phyloP scores from a whole-genome alignment of 2,329 filamentous ascomycete genomes.

The Tolypocladium ovalisporum region DNA sequence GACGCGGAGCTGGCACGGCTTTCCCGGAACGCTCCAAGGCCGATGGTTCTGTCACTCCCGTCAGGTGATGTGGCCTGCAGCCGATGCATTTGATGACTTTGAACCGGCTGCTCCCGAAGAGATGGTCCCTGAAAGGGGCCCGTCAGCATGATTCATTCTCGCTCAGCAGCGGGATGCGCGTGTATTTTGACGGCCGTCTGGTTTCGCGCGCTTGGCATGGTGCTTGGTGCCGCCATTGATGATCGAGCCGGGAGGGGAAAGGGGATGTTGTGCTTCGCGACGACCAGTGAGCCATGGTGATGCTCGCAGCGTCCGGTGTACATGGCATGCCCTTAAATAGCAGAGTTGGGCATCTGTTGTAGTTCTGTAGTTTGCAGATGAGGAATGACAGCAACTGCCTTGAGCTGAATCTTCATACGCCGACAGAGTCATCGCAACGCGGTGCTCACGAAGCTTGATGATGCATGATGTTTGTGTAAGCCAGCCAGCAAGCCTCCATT shows the following conservation, averaged over 20 bases:
- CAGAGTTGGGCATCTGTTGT: not conserved
- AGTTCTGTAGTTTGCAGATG: not conserved
- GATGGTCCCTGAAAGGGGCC: too few species aligned
- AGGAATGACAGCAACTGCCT: not conserved
- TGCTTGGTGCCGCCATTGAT: not conserved
- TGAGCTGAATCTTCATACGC: not conserved
- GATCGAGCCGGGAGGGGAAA: not conserved
- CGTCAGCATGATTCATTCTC: slow-evolving; percentile 16
- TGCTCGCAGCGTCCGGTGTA: not conserved
- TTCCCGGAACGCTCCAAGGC: too few species aligned
- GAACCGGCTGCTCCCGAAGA: not conserved
- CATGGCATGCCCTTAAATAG: not conserved
- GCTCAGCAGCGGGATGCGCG: slow-evolving; percentile 3
- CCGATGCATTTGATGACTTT: not conserved
- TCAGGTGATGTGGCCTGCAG: too few species aligned
- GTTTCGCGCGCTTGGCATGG: not conserved
- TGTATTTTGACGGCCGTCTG: not conserved
- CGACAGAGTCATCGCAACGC: not conserved
- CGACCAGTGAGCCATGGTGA: not conserved
- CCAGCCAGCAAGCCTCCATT: not conserved
- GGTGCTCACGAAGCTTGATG: not conserved
- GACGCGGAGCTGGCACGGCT: not conserved
- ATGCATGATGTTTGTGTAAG: not conserved
- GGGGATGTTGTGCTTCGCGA: not conserved
- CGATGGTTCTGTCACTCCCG: too few species aligned